These are phyloP conservation scores for Cephalotrichum gorgonifer DNA, from an alignment of 2,329 filamentous ascomycete species.

Conservation along the genomic window DNA sequence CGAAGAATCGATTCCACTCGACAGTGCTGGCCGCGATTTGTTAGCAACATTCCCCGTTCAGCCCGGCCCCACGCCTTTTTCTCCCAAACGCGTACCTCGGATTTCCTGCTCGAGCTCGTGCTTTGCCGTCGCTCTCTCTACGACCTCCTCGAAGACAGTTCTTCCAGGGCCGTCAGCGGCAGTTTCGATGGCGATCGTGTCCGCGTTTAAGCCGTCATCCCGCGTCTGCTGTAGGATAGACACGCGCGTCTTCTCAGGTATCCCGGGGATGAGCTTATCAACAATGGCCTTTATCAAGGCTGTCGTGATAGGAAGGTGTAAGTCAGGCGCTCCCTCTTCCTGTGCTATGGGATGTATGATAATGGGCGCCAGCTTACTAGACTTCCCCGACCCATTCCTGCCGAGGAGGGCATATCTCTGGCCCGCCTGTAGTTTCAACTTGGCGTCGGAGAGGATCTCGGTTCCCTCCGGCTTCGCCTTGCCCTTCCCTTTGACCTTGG, in stretches of 20 bases:
- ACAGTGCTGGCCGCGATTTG: slow-evolving; percentile 26
- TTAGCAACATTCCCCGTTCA: slow-evolving; percentile 15
- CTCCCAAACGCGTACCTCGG: slow-evolving; percentile 27
- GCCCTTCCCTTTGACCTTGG: slow-evolving; percentile 39
- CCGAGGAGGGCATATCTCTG: slow-evolving; percentile 70
- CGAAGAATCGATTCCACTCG: slow-evolving; percentile 44
- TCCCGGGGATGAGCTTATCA: slow-evolving; percentile 68
- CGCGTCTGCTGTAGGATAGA: slow-evolving; percentile 59
- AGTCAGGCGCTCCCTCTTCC: not conserved
- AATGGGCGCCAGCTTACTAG: slow-evolving; percentile 40
- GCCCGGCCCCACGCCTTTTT: not conserved
- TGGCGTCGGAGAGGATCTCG: slow-evolving; percentile 64
- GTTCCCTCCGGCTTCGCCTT: slow-evolving; percentile 33
- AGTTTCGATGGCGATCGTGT: slow-evolving; percentile 12
- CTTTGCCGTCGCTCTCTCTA: slow-evolving; percentile 47
- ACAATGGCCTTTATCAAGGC: slow-evolving; percentile 65
- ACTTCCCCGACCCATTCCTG: slow-evolving; percentile 75
- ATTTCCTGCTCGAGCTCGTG: slow-evolving; percentile 52
- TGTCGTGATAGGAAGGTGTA: slow-evolving; percentile 16
- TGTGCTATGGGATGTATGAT: not conserved
- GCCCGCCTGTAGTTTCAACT: slow-evolving; percentile 61
- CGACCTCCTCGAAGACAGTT: slow-evolving; percentile 56
- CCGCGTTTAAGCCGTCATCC: slow-evolving; percentile 11
- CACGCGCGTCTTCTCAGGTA: slow-evolving; percentile 54
- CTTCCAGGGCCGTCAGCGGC: slow-evolving; percentile 12